Conservation (phyloP, 2,329 filamentous ascomycete genomes). For the Verticillium albo-atrum region DNA sequence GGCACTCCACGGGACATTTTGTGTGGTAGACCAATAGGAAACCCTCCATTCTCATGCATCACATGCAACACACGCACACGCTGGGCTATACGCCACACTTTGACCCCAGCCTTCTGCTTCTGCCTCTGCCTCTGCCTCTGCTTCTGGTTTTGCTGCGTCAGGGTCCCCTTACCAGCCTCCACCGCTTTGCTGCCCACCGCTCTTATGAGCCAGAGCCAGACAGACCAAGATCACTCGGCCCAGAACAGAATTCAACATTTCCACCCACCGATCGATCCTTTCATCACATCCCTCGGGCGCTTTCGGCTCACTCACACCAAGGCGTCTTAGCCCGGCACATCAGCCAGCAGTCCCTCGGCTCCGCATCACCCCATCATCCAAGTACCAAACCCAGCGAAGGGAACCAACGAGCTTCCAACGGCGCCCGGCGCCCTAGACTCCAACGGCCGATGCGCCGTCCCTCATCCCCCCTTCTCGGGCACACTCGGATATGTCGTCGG, state of each 20-base stretch:
- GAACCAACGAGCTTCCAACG: background rate
- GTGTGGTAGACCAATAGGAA: background rate
- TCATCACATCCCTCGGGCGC: background rate
- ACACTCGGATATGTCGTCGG: conserved; percentile 1
- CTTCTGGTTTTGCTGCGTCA: too few relatives aligned
- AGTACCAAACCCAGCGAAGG: background rate
- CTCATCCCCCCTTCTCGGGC: background rate
- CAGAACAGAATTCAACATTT: background rate
- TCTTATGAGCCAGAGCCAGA: background rate
- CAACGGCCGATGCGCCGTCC: background rate
- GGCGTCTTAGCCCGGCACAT: background rate
- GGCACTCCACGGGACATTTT: background rate
- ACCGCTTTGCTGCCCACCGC: background rate
- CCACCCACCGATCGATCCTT: background rate
- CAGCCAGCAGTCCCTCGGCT: background rate
- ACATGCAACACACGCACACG: too few relatives aligned
- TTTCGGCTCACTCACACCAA: background rate
- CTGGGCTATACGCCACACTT: background rate
- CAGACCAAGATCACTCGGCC: background rate
- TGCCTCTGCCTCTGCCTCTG: too few relatives aligned
- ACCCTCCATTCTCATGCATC: background rate
- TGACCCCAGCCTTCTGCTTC: background rate
- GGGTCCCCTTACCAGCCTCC: background rate
- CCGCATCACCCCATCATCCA: background rate
- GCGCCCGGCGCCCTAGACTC: background rate